Evolutionary conservation across 768 basidiomycete species (phyloP).

Genomic region (Lactifluus echinatus): DNA sequence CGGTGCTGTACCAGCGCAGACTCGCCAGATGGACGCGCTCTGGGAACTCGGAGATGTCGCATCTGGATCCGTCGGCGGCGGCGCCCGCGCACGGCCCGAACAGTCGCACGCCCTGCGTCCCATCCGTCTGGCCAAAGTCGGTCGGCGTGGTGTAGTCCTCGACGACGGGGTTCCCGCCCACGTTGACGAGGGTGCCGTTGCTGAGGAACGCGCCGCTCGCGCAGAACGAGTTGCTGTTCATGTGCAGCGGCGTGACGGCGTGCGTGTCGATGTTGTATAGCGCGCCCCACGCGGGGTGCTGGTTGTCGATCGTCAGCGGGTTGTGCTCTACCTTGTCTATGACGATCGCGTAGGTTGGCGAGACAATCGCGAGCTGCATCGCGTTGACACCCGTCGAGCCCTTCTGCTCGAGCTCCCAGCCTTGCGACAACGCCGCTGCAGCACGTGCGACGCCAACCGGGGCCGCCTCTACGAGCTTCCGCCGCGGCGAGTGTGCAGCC

Average conservation of each 20-base stretch:
- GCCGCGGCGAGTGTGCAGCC: slow-evolving; percentile 5
- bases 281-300: slow-evolving; percentile 77
- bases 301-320: slow-evolving; percentile 51
- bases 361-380: slow-evolving; percentile 68
- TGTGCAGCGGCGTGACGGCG: slow-evolving; percentile 47
- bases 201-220: slow-evolving; percentile 71
- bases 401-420: slow-evolving; percentile 53
- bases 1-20: slow-evolving; percentile 76
- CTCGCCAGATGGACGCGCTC: slow-evolving; percentile 59
- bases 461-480: slow-evolving; percentile 19
- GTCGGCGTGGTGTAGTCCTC: slow-evolving; percentile 52
- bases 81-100: slow-evolving; percentile 56
- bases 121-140: slow-evolving; percentile 70
- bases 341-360: slow-evolving; percentile 58
- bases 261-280: slow-evolving; percentile 63
- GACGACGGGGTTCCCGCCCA: slow-evolving; percentile 77
- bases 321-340: slow-evolving; percentile 86
- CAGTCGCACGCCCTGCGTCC: slow-evolving; percentile 64
- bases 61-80: slow-evolving; percentile 36
- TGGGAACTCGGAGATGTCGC: slow-evolving; percentile 60
- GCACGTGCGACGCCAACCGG: slow-evolving; percentile 11
- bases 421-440: not conserved
- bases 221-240: slow-evolving; percentile 81
- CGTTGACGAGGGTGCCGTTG: slow-evolving; percentile 70
- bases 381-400: slow-evolving; percentile 71